Percentiles rank a stretch among this genome's conserved stretches.
phyloP scores from a whole-genome alignment of 2,329 filamentous ascomycete genomes.

The Phoma sp. region DNA sequence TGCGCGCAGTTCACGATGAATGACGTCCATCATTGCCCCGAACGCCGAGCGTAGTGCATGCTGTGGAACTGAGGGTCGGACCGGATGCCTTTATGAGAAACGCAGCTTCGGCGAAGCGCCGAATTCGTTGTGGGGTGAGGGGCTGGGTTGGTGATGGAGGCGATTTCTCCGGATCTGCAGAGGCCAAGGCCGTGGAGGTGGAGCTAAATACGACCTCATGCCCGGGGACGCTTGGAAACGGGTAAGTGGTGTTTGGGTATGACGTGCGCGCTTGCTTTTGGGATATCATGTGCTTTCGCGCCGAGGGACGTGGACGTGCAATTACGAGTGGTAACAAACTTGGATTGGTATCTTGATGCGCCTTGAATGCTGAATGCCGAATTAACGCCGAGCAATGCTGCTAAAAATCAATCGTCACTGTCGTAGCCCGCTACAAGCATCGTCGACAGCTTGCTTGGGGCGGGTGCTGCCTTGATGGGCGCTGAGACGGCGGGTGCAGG shows the following conservation, averaged over 20 bases:
- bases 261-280: neutral
- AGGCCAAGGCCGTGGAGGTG: slow-evolving; percentile 3
- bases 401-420: slow-evolving; percentile 27
- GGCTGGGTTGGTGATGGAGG: neutral
- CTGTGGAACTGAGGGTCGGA: too few species aligned
- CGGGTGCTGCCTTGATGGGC: slow-evolving; percentile 16
- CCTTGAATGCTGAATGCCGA: neutral
- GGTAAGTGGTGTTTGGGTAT: neutral
- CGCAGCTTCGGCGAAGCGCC: neutral
- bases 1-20: too few species aligned
- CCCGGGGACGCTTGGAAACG: too few species aligned
- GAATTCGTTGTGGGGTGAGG: neutral
- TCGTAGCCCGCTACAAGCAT: slow-evolving; percentile 40
- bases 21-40: too few species aligned
- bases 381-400: neutral
- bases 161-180: slow-evolving; percentile 13
- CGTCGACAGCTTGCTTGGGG: slow-evolving; percentile 29
- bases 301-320: neutral
- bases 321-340: neutral
- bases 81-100: neutral
- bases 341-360: neutral
- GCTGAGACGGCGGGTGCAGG: slow-evolving; percentile 16
- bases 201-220: slow-evolving; percentile 1
- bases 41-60: too few species aligned
- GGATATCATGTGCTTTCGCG: neutral